phyloP scores from a whole-genome alignment of 495 filamentous ascomycete genomes.

The Eremomyces bilateralis region DNA sequence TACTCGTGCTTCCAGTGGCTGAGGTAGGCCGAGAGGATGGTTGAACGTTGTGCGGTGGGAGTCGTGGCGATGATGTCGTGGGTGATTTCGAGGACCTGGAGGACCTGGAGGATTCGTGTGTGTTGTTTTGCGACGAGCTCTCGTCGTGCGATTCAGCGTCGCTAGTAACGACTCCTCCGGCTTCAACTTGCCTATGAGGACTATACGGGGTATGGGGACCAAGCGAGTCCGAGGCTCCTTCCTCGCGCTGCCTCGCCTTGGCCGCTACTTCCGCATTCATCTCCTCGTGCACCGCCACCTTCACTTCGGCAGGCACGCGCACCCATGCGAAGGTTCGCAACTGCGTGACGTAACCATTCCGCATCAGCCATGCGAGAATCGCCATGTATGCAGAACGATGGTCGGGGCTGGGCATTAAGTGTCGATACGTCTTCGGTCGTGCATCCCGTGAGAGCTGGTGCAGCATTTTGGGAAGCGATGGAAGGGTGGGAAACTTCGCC shows the following conservation, averaged over 20 bases:
- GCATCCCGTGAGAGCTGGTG: constrained; percentile 53
- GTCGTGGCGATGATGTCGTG: constrained; percentile 4
- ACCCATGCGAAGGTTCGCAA: constrained; percentile 77
- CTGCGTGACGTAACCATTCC: constrained; percentile 81
- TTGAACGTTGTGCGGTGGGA: constrained; percentile 1
- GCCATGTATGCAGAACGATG: constrained; percentile 71
- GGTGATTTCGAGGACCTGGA: background rate
- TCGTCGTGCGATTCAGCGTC: no score
- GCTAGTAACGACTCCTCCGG: no score
- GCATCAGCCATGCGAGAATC: constrained; percentile 80
- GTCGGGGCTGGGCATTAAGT: constrained; percentile 67
- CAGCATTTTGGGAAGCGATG: constrained; percentile 66
- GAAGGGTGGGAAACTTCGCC: constrained; percentile 54
- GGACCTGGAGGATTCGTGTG: background rate
- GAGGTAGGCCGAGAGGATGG: constrained; percentile 6
- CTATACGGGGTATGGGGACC: no score
- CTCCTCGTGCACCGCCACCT: constrained; percentile 35
- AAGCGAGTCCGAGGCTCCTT: background rate
- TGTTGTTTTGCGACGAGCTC: background rate
- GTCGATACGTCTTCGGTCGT: constrained; percentile 54
- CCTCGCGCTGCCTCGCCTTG: constrained; percentile 1
- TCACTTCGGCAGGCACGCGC: constrained; percentile 36
- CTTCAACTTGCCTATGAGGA: background rate
- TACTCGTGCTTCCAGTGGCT: constrained; percentile 12
- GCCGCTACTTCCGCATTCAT: constrained; percentile 23